These are phyloP conservation scores for Parmelia sp. DNA, from an alignment of 495 filamentous ascomycete species.

Conservation along the genomic window DNA sequence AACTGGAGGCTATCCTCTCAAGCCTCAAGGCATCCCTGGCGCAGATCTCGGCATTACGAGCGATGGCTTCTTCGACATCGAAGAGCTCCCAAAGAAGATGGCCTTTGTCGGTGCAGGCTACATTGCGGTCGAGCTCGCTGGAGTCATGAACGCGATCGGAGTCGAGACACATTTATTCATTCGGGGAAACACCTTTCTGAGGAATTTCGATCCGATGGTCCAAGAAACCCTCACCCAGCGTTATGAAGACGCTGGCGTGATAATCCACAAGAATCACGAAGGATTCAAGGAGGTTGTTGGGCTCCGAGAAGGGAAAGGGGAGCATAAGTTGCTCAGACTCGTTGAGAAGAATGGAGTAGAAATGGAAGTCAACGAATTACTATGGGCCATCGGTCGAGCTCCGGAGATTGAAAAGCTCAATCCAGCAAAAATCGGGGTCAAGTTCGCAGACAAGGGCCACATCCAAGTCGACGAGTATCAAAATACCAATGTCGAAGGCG, in stretches of 20 bases:
- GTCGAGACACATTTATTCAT: constrained; percentile 95
- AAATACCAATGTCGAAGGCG: constrained; percentile 48
- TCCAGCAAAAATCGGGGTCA: constrained; percentile 49
- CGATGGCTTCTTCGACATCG: constrained; percentile 90
- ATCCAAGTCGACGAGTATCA: constrained; percentile 53
- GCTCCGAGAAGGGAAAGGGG: constrained; percentile 44
- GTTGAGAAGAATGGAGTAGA: constrained; percentile 43
- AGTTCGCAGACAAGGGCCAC: constrained; percentile 41
- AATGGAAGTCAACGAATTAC: constrained; percentile 53
- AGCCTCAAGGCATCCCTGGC: constrained; percentile 43
- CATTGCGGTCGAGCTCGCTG: constrained; percentile 92
- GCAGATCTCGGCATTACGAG: constrained; percentile 53
- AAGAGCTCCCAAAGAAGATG: constrained; percentile 80
- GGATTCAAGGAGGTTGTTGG: constrained; percentile 68
- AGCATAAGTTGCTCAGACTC: constrained; percentile 46
- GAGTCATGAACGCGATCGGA: constrained; percentile 86
- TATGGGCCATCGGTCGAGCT: constrained; percentile 59
- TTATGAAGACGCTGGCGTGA: constrained; percentile 76
- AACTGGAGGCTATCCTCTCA: constrained; percentile 46
- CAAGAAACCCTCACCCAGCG: constrained; percentile 77
- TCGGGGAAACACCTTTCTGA: constrained; percentile 76
- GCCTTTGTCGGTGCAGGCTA: constrained; percentile 95
- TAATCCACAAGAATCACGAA: constrained; percentile 69
- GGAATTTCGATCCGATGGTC: constrained; percentile 92
- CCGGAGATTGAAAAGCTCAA: constrained; percentile 56